Evolutionary conservation across 495 filamentous ascomycete species (phyloP).

Genomic region (Aspergillus carlsbadensis): DNA sequence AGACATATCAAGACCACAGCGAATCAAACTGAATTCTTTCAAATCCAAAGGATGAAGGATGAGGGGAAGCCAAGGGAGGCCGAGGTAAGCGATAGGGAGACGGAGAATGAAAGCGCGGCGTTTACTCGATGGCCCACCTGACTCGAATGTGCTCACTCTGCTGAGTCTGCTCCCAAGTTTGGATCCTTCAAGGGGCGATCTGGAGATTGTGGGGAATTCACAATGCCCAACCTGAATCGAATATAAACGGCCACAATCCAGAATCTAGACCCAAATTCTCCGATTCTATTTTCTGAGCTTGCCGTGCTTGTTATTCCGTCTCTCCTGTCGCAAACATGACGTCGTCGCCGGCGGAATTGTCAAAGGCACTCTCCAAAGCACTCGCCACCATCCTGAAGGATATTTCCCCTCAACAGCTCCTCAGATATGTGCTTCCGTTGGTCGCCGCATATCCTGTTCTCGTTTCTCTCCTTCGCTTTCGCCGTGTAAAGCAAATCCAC

Average conservation of each 20-base stretch:
- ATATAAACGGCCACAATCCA: too few relatives aligned
- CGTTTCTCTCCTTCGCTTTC: conserved; percentile 47
- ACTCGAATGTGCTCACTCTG: too few relatives aligned
- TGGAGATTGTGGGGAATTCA: background rate
- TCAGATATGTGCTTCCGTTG: conserved; percentile 25
- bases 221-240: background rate
- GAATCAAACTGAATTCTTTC: background rate
- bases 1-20: background rate
- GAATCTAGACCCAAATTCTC: too few relatives aligned
- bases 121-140: background rate
- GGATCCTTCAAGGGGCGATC: background rate
- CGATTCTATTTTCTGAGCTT: too few relatives aligned
- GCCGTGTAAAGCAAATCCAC: conserved; percentile 43
- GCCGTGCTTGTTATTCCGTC: too few relatives aligned
- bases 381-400: background rate
- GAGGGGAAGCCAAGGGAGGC: background rate
- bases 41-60: background rate
- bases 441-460: conserved; percentile 32
- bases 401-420: conserved; percentile 17
- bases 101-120: background rate
- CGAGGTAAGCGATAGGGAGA: background rate
- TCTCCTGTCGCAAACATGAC: background rate
- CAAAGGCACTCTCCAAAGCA: background rate
- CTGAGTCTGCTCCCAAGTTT: too few relatives aligned
- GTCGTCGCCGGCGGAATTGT: background rate